These are phyloP conservation scores for Phytophthora ohioensis DNA, from an alignment of 352 stramenopile species.

Conservation along the genomic window DNA sequence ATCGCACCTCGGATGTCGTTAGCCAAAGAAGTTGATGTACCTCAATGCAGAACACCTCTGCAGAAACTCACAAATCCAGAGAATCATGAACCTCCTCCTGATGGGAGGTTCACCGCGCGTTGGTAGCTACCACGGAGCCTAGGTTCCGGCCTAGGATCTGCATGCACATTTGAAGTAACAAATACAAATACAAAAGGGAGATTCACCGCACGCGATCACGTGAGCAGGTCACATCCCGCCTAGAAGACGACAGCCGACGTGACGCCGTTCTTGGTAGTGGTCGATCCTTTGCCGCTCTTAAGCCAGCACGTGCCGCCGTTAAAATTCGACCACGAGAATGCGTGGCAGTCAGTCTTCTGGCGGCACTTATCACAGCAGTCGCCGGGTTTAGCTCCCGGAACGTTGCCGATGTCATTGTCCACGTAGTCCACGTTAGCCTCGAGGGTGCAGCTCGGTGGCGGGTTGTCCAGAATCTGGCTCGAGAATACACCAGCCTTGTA, in stretches of 20 bases:
- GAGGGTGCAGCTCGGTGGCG: constrained; percentile 27
- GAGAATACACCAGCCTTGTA: constrained; percentile 34
- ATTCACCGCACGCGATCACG: constrained; percentile 12
- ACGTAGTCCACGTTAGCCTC: constrained; percentile 39
- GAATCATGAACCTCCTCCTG: too few species aligned
- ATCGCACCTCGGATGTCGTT: too few species aligned
- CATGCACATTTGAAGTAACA: too few species aligned
- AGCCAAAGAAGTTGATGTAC: too few species aligned
- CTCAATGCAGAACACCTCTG: too few species aligned
- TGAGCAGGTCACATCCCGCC: neutral
- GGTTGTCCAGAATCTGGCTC: constrained; percentile 32
- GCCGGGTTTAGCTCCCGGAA: constrained; percentile 5
- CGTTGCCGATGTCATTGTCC: constrained; percentile 42
- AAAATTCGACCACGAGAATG: constrained; percentile 40
- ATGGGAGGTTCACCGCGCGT: too few species aligned
- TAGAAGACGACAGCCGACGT: constrained; percentile 42
- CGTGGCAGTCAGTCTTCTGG: constrained; percentile 22
- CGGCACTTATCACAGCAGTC: constrained; percentile 48
- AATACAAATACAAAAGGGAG: neutral
- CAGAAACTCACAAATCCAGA: too few species aligned
- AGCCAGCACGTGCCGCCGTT: constrained; percentile 39
- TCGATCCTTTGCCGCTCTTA: constrained; percentile 37
- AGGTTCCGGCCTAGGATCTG: too few species aligned
- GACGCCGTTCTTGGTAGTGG: constrained; percentile 25
- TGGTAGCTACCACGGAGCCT: too few species aligned